Percentiles rank a stretch among this genome's conserved stretches.
These are phyloP conservation scores for Isoetes taiwanensis DNA, from an alignment of 75 land plant genomes.

Conservation along the genomic window DNA sequence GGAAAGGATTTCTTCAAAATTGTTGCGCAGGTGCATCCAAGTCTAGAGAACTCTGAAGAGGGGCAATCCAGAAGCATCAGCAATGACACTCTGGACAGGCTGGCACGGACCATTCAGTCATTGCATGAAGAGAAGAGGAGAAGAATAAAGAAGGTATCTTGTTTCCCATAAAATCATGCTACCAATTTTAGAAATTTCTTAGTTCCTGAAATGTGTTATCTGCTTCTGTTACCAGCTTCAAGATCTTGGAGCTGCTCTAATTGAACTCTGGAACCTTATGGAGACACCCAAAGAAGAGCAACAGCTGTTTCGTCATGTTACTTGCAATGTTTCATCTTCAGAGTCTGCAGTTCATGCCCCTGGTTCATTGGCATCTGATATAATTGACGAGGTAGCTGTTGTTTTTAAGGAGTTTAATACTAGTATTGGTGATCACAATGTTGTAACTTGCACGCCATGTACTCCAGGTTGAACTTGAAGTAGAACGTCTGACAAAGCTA, in stretches of 20 bases:
- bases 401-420: too few species aligned
- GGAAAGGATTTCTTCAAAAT: neutral
- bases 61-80: neutral
- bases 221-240: constrained; percentile 19
- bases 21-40: neutral
- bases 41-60: neutral
- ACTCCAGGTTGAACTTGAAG: neutral
- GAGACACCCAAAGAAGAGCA: constrained; percentile 40
- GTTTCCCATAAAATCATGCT: too few species aligned
- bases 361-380: constrained; percentile 36
- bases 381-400: constrained; percentile 34
- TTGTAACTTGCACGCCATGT: too few species aligned
- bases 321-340: constrained; percentile 19
- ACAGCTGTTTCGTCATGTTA: constrained; percentile 18
- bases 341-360: constrained; percentile 26
- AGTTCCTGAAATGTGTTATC: too few species aligned
- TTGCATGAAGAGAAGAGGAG: neutral
- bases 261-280: constrained; percentile 64
- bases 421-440: too few species aligned
- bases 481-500: neutral
- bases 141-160: constrained; percentile 1
- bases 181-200: too few species aligned
- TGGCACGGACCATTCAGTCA: neutral
- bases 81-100: constrained; percentile 4
- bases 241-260: constrained; percentile 19